Conservation (phyloP, 192 early-diverging fungal species). For the Entomortierella lignicola region DNA sequence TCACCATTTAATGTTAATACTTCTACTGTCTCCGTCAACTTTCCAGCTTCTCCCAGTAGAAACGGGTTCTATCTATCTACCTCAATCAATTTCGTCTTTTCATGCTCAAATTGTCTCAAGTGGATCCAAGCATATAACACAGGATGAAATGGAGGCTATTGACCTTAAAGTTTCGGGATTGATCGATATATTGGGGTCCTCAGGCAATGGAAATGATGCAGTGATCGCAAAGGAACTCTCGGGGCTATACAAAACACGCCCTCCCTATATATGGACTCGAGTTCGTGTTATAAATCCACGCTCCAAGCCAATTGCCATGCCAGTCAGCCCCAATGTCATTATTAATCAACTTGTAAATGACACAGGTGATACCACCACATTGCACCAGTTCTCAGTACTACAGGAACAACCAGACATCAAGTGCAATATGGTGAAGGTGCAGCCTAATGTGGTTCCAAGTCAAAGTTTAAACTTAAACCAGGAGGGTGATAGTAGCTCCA, state of each 20-base stretch:
- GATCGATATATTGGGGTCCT: slow-evolving; percentile 11
- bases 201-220: slow-evolving; percentile 3
- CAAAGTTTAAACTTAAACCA: neutral
- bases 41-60: slow-evolving; percentile 22
- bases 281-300: slow-evolving; percentile 5
- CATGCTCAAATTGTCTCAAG: slow-evolving; percentile 18
- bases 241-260: slow-evolving; percentile 7
- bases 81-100: slow-evolving; percentile 16
- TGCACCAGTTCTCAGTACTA: slow-evolving; percentile 11
- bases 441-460: neutral
- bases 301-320: neutral
- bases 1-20: no score
- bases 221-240: slow-evolving; percentile 23
- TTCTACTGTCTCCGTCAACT: neutral
- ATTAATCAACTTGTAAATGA: slow-evolving; percentile 3
- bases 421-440: slow-evolving; percentile 7
- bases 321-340: slow-evolving; percentile 19
- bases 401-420: slow-evolving; percentile 24
- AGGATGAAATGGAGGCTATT: slow-evolving; percentile 31
- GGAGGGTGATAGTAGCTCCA: neutral
- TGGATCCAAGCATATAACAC: slow-evolving; percentile 1
- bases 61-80: slow-evolving; percentile 16
- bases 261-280: slow-evolving; percentile 46
- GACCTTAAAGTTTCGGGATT: slow-evolving; percentile 17
- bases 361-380: neutral